Evolutionary conservation across 2,329 filamentous ascomycete species (phyloP).

Genomic region (Nemania diffusa): DNA sequence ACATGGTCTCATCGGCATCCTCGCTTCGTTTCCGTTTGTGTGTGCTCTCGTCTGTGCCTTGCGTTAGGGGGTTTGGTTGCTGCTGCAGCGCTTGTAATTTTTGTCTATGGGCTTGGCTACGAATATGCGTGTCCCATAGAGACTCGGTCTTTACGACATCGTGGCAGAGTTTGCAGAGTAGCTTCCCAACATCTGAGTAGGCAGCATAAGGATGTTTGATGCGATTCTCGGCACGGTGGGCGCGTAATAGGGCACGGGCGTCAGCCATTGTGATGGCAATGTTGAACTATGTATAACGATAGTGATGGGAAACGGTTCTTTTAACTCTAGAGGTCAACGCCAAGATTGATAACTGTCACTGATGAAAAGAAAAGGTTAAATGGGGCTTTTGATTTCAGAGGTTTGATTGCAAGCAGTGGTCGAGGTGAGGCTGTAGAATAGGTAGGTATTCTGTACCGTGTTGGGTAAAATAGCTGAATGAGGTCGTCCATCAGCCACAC

Average conservation of each 20-base stretch:
- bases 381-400: constrained; percentile 3
- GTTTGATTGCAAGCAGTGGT: constrained; percentile 3
- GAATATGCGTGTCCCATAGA: constrained; percentile 73
- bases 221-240: constrained; percentile 78
- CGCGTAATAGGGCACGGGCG: constrained; percentile 80
- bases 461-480: constrained; percentile 24
- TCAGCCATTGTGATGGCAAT: constrained; percentile 70
- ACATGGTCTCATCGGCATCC: constrained; percentile 44
- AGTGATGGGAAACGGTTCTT: neutral
- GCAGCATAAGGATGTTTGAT: constrained; percentile 75
- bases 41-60: constrained; percentile 36
- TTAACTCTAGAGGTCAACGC: neutral
- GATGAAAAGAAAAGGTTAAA: neutral
- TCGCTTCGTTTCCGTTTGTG: constrained; percentile 47
- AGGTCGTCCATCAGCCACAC: constrained; percentile 28
- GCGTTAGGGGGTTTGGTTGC: constrained; percentile 41
- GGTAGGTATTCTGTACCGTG: constrained; percentile 2
- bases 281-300: neutral
- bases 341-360: neutral
- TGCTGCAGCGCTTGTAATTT: constrained; percentile 45
- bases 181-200: constrained; percentile 74
- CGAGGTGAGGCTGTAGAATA: constrained; percentile 8
- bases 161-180: constrained; percentile 74
- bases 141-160: constrained; percentile 72
- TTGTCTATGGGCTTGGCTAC: constrained; percentile 59